A percentile compares a stretch with the other conserved stretches of the same genome.
Conservation (phyloP, 352 stramenopile genomes). For the Phytophthora melonis region DNA sequence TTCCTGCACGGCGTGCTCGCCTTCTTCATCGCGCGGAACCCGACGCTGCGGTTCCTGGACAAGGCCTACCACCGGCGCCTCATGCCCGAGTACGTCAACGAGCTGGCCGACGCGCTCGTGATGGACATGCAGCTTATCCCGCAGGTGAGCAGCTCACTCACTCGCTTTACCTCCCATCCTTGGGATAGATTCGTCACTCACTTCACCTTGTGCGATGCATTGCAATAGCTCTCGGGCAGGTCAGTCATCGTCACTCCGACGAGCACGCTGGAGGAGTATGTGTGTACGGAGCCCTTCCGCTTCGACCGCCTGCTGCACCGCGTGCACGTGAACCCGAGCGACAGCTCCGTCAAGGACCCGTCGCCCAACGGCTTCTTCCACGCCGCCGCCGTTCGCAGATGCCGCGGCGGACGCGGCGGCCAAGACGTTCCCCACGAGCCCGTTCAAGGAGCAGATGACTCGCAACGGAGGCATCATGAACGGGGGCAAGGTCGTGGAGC, state of each 20-base stretch:
- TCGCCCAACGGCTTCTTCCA: slow-evolving; percentile 32
- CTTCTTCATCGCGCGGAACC: slow-evolving; percentile 64
- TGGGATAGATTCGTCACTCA: slow-evolving; percentile 5
- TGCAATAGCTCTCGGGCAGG: slow-evolving; percentile 27
- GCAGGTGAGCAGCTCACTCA: slow-evolving; percentile 35
- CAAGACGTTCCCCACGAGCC: slow-evolving; percentile 40
- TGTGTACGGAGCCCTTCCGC: slow-evolving; percentile 54
- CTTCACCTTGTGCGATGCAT: slow-evolving; percentile 1
- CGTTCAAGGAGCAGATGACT: slow-evolving; percentile 64
- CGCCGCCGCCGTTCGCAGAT: slow-evolving; percentile 22
- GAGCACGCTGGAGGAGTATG: slow-evolving; percentile 65
- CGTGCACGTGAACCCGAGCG: slow-evolving; percentile 55
- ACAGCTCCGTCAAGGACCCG: slow-evolving; percentile 29
- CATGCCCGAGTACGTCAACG: slow-evolving; percentile 57
- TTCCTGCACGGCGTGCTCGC: slow-evolving; percentile 64
- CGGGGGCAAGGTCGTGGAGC: slow-evolving; percentile 43
- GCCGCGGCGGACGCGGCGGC: slow-evolving; percentile 25
- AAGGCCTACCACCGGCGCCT: slow-evolving; percentile 67
- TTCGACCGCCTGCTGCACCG: slow-evolving; percentile 58
- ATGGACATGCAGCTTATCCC: slow-evolving; percentile 59
- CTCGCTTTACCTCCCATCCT: slow-evolving; percentile 8
- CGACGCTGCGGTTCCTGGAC: slow-evolving; percentile 62
- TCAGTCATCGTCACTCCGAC: slow-evolving; percentile 43
- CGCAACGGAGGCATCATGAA: slow-evolving; percentile 63
- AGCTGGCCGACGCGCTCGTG: slow-evolving; percentile 54